Evolutionary conservation across 306 rosid genomes (phyloP).

Genomic region (Erythrophleum fordii): DNA sequence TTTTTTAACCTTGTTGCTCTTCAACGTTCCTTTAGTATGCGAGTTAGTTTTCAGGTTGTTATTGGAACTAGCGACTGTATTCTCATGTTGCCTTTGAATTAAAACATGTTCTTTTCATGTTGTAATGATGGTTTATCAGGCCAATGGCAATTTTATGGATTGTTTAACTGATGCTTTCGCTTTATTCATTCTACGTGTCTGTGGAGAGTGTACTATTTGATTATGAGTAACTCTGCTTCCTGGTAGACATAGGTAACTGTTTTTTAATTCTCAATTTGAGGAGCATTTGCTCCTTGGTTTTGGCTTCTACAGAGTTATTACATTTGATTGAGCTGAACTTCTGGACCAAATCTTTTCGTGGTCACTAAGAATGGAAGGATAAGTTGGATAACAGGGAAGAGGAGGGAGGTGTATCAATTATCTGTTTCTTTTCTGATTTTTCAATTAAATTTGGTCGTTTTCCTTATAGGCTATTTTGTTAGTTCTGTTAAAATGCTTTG

Average conservation of each 20-base stretch:
- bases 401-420: not conserved
- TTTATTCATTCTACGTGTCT: not conserved
- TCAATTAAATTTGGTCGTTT: not conserved
- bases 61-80: constrained; percentile 15
- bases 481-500: not conserved
- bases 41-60: constrained; percentile 35
- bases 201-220: not conserved
- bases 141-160: not conserved
- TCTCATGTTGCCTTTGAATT: constrained; percentile 27
- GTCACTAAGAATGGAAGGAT: not conserved
- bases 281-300: constrained; percentile 32
- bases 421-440: not conserved
- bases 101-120: not conserved
- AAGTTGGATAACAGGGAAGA: not conserved
- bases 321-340: not conserved
- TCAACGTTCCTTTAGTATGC: constrained; percentile 31
- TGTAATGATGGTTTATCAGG: not conserved
- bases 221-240: not conserved
- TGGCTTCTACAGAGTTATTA: not conserved
- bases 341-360: not conserved
- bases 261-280: constrained; percentile 51
- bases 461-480: not conserved
- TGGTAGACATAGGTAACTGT: not conserved
- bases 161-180: not conserved
- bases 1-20: not conserved